These are phyloP conservation scores for Pythium sp. DNA, from an alignment of 352 stramenopile genomes.

Conservation along the genomic window DNA sequence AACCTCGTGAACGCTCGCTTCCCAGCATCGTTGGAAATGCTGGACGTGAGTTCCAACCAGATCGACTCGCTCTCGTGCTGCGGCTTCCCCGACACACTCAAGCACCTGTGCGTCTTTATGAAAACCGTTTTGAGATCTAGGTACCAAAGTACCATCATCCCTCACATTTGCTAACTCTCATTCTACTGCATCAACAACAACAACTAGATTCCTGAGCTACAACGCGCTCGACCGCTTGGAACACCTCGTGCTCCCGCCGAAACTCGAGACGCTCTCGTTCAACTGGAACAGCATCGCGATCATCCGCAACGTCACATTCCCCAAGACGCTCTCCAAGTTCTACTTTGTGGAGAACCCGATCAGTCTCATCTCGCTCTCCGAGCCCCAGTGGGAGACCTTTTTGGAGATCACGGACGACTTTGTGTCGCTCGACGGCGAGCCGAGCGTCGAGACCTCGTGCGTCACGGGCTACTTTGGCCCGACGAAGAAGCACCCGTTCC, in stretches of 20 bases:
- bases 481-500: slow-evolving; percentile 9
- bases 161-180: too few relatives aligned
- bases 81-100: slow-evolving; percentile 3
- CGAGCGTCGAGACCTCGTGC: slow-evolving; percentile 8
- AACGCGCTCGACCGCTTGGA: slow-evolving; percentile 7
- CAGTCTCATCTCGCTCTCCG: slow-evolving; percentile 7
- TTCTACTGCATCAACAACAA: too few relatives aligned
- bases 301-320: slow-evolving; percentile 13
- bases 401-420: neutral
- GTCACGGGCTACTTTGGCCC: slow-evolving; percentile 16
- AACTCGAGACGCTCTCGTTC: slow-evolving; percentile 5
- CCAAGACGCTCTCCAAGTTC: slow-evolving; percentile 3
- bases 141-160: too few relatives aligned
- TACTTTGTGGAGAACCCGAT: slow-evolving; percentile 16
- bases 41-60: slow-evolving; percentile 8
- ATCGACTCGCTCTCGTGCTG: slow-evolving; percentile 5
- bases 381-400: slow-evolving; percentile 1
- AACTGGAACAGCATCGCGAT: slow-evolving; percentile 15
- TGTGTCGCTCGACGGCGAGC: slow-evolving; percentile 7
- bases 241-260: slow-evolving; percentile 1
- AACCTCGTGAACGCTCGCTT: slow-evolving; percentile 8
- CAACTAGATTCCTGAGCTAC: slow-evolving; percentile 4
- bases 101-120: neutral
- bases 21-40: slow-evolving; percentile 2
- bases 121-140: too few relatives aligned